A percentile compares a stretch with the other conserved stretches of the same genome.
phyloP scores from a whole-genome alignment of 306 rosid species.

The Dryas drummondii region DNA sequence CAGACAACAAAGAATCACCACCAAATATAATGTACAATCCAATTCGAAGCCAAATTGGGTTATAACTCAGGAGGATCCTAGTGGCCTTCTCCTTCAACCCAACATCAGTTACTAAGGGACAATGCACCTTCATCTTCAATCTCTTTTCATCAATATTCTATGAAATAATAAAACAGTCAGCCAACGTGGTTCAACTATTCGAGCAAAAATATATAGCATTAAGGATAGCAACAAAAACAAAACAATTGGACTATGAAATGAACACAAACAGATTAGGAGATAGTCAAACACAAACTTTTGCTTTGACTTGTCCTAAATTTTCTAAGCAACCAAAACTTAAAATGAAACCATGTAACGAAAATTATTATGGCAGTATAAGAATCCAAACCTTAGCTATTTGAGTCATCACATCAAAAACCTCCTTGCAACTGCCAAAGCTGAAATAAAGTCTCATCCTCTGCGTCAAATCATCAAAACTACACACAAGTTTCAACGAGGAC shows the following conservation, averaged over 20 bases:
- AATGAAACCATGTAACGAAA: background rate
- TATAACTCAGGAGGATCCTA: slow-evolving; percentile 65
- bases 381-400: slow-evolving; percentile 69
- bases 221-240: background rate
- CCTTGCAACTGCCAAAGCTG: slow-evolving; percentile 57
- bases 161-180: slow-evolving; percentile 13
- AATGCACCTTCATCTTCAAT: slow-evolving; percentile 83
- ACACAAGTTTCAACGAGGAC: slow-evolving; percentile 61
- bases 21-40: slow-evolving; percentile 77
- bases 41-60: slow-evolving; percentile 76
- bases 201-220: background rate
- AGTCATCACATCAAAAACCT: slow-evolving; percentile 60
- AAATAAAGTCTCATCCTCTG: slow-evolving; percentile 68
- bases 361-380: background rate
- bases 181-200: background rate
- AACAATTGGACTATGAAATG: background rate
- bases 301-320: background rate
- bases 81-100: slow-evolving; percentile 71
- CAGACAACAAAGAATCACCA: slow-evolving; percentile 73
- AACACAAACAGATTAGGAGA: background rate
- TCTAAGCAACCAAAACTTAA: slow-evolving; percentile 16
- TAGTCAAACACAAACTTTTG: background rate
- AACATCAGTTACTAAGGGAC: slow-evolving; percentile 79
- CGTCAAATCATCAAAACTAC: slow-evolving; percentile 85
- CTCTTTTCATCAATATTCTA: slow-evolving; percentile 86